These are phyloP conservation scores for Mortierella sp. DNA, from an alignment of 371 early-diverging fungal genomes.

Conservation along the genomic window DNA sequence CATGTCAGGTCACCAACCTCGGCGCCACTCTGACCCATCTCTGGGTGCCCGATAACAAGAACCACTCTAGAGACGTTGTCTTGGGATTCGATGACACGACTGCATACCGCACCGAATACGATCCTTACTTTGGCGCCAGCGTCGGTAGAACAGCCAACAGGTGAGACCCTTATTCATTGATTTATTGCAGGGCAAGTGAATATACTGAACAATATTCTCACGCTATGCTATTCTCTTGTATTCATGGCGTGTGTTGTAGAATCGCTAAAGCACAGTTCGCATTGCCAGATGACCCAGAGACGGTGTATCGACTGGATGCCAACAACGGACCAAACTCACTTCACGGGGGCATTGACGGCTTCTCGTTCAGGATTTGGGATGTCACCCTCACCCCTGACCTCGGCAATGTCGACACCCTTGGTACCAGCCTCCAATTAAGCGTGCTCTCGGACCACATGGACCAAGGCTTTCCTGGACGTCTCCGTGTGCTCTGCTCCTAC, in stretches of 20 bases:
- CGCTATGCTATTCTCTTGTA: background rate
- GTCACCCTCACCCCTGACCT: conserved; percentile 26
- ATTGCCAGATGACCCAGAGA: conserved; percentile 46
- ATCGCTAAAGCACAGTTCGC: conserved; percentile 62
- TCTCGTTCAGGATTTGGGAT: conserved; percentile 60
- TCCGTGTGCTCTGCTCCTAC: conserved; percentile 59
- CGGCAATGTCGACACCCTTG: conserved; percentile 27
- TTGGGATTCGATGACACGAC: conserved; percentile 65
- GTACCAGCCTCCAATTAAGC: conserved; percentile 30
- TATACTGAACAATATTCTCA: background rate
- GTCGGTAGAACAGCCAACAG: conserved; percentile 63
- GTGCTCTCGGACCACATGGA: conserved; percentile 58
- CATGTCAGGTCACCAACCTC: conserved; percentile 50
- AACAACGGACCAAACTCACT: conserved; percentile 68
- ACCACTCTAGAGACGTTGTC: conserved; percentile 58
- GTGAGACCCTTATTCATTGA: background rate
- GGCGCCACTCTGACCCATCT: conserved; percentile 65
- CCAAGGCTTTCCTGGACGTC: conserved; percentile 66
- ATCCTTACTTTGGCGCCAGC: conserved; percentile 66
- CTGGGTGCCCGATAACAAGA: conserved; percentile 52
- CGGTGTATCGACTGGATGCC: conserved; percentile 55
- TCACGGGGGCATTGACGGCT: conserved; percentile 64
- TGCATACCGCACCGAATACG: conserved; percentile 48
- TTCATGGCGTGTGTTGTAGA: conserved; percentile 26
- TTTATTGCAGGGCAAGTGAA: background rate